Base-by-base conservation (phyloP, 768 basidiomycete species). In the Chiua virens region DNA sequence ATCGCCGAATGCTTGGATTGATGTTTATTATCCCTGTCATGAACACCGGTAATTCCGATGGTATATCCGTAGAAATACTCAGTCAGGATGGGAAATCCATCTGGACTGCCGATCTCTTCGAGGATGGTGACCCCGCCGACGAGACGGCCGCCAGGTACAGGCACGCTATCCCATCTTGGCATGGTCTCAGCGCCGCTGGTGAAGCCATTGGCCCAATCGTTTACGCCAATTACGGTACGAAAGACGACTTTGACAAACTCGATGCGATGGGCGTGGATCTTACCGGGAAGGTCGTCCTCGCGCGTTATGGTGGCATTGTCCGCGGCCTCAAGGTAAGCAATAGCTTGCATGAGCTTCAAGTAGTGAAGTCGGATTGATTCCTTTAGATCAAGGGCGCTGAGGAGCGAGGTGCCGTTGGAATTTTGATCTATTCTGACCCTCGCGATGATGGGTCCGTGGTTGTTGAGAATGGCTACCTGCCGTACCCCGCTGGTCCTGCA, bases 11-110 rank as follows among this genome's bases (percentile, higher is more conserved):
- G 89, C 86, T 50, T 93, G 91, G 91, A 83, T 92, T 52, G 89
- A 92, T 57, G 78, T 79, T 34, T 97, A 98, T 68, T 96, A 88
- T n/a, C 68, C 93, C 95, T 2, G 76, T 93, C 37, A 71, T 96
- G 73, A 92, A 96, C 68, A 87, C 82, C 0, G 67, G 59, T 14
- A 65, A 60, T 21, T 83, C 90, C 2, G 73, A 86, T 8, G 80
- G 86, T 47, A 80, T 83, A 44, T 79, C 78, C 52, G 69, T 95
- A 11, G 78, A 86, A 42, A 82, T 94, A 20, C 69, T 90, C 39
- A 79, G 74, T 20, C 75, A 76, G 14, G 73, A 81, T 36, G 84
- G 83, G 3, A 62, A 68, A 18, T 63, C 75, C 14, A 65, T 76
- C 6, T 89, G 90, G 87, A 74, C 72, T 37, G 92, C 92, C 18